These are phyloP conservation scores for Cystobasidium pallidum DNA, from an alignment of 1,284 basidiomycete species.

Conservation along the genomic window DNA sequence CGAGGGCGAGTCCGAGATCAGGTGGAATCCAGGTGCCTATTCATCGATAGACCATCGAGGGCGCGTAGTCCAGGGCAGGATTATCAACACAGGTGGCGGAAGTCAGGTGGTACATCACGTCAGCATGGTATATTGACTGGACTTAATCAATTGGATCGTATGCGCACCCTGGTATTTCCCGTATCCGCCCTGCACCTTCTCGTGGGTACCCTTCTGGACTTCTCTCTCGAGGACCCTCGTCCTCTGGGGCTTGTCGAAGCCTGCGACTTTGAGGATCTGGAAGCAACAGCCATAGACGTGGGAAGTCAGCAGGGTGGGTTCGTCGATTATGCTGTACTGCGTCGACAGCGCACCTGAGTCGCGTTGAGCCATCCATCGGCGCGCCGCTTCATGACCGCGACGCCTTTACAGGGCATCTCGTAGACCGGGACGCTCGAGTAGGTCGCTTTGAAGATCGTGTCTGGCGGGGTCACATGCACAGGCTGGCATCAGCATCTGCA, in stretches of 20 bases:
- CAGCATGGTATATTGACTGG: background rate
- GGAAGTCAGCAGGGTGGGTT: background rate
- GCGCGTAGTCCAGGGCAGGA: background rate
- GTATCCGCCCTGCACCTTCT: conserved; percentile 99
- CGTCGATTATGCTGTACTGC: background rate
- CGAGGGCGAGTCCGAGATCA: conserved; percentile 81
- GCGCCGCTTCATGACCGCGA: conserved; percentile 96
- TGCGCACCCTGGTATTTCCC: conserved; percentile 96
- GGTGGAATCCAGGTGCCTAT: conserved; percentile 98
- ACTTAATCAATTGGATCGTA: background rate
- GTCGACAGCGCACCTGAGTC: conserved; percentile 74
- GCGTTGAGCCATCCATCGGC: conserved; percentile 98
- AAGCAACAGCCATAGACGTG: background rate
- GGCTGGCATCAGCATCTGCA: too few relatives aligned
- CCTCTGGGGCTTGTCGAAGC: conserved; percentile 98
- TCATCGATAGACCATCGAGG: conserved; percentile 5
- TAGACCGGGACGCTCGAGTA: conserved; percentile 58
- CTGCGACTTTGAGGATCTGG: conserved; percentile 69
- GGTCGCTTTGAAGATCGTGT: conserved; percentile 56
- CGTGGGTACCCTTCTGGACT: conserved; percentile 97
- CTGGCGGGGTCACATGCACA: background rate
- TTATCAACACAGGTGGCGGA: background rate
- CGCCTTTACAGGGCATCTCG: conserved; percentile 62
- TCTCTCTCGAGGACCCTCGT: conserved; percentile 97
- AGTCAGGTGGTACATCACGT: background rate